Evolutionary conservation across 371 early-diverging fungal genomes (phyloP).

Genomic region (Catenaria anguillulae): DNA sequence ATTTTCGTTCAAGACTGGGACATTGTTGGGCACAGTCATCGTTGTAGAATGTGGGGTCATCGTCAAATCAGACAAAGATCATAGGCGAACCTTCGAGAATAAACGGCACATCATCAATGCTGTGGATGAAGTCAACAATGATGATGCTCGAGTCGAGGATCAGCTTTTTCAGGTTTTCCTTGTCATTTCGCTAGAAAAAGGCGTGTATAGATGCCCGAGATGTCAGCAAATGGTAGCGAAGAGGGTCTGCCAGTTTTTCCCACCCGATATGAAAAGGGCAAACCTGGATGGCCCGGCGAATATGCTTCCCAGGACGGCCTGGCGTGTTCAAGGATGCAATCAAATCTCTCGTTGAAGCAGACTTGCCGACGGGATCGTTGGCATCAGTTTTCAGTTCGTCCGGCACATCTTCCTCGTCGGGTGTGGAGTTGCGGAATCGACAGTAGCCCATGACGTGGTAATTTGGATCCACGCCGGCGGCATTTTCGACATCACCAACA

Average conservation of each 20-base stretch:
- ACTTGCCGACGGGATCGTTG: conserved; percentile 23
- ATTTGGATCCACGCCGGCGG: too few species aligned
- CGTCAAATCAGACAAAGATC: not conserved
- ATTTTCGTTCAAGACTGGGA: conserved; percentile 24
- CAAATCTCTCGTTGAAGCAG: conserved; percentile 9
- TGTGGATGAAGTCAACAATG: conserved; percentile 24
- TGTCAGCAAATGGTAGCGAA: too few species aligned
- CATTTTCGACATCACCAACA: too few species aligned
- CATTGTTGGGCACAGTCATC: not conserved
- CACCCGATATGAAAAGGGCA: not conserved
- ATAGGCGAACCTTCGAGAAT: not conserved
- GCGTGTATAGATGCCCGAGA: too few species aligned
- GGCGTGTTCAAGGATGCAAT: not conserved
- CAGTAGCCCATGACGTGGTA: too few species aligned
- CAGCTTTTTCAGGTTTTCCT: conserved; percentile 15
- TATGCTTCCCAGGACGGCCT: not conserved
- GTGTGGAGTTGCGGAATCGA: conserved; percentile 9
- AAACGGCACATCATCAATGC: conserved; percentile 14
- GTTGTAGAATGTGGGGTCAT: not conserved
- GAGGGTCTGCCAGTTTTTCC: too few species aligned
- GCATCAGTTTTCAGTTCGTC: conserved; percentile 2
- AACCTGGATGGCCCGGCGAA: not conserved
- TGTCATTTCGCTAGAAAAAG: conserved; percentile 18
- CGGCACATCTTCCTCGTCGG: not conserved
- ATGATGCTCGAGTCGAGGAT: conserved; percentile 26